Evolutionary conservation across 371 early-diverging fungal species (phyloP).

Genomic region (Batrachochytrium dendrobatidis): DNA sequence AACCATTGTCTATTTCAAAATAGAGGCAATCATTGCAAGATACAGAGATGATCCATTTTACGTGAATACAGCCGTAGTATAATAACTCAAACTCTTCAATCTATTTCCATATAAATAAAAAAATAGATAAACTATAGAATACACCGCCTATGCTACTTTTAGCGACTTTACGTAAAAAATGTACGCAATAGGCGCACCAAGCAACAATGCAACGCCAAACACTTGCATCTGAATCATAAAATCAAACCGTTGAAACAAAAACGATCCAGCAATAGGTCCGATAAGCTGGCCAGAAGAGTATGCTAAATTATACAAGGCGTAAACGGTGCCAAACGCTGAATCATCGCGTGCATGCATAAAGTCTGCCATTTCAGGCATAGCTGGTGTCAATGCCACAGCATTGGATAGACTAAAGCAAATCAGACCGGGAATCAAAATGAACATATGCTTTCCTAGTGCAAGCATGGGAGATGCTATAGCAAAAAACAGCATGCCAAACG

Average conservation of each 20-base stretch:
- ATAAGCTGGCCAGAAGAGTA: conserved; percentile 10
- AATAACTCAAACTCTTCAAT: too few species aligned
- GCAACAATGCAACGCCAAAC: not conserved
- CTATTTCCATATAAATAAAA: too few species aligned
- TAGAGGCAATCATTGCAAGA: too few species aligned
- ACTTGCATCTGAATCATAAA: not conserved
- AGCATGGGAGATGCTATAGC: conserved; percentile 7
- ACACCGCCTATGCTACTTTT: too few species aligned
- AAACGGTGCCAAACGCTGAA: conserved; percentile 4
- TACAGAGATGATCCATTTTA: too few species aligned
- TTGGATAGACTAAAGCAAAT: conserved; percentile 8
- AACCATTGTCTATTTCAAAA: too few species aligned
- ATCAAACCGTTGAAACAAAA: not conserved
- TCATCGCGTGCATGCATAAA: conserved; percentile 4
- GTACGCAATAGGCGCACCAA: not conserved
- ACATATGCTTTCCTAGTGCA: not conserved
- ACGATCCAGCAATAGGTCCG: conserved; percentile 15
- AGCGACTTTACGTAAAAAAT: too few species aligned
- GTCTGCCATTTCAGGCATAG: conserved; percentile 16
- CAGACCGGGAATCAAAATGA: conserved; percentile 5
- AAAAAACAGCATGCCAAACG: conserved; percentile 9
- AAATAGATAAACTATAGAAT: too few species aligned
- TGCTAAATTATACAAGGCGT: conserved; percentile 13
- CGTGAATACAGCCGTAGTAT: too few species aligned
- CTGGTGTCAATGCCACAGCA: conserved; percentile 11